phyloP scores from a whole-genome alignment of 2,329 filamentous ascomycete species.

The Colletotrichum theobromicola region DNA sequence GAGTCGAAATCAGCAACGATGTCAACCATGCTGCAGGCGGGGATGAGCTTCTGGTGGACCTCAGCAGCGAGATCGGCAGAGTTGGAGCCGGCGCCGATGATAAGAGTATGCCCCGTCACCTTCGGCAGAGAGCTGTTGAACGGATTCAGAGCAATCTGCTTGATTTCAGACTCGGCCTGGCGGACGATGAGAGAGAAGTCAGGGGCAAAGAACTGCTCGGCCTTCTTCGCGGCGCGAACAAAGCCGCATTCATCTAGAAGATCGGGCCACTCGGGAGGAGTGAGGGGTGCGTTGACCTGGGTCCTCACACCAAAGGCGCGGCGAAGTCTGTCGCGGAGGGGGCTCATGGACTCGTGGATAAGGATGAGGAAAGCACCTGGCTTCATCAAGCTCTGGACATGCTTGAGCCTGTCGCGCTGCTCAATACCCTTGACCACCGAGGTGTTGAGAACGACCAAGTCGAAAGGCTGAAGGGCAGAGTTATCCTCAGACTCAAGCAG shows the following conservation, averaged over 20 bases:
- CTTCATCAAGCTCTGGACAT: conserved; percentile 31
- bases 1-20: conserved; percentile 29
- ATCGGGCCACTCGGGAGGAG: conserved; percentile 37
- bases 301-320: not conserved
- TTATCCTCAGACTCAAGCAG: conserved; percentile 37
- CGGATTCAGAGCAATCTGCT: conserved; percentile 23
- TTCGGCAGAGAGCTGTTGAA: not conserved
- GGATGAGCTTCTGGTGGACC: conserved; percentile 26
- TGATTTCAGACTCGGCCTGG: conserved; percentile 33
- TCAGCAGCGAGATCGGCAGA: conserved; percentile 22
- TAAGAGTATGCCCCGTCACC: conserved; percentile 31
- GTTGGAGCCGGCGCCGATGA: conserved; percentile 32
- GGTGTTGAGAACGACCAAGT: conserved; percentile 32
- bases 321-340: conserved; percentile 24
- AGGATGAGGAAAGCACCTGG: conserved; percentile 34
- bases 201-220: conserved; percentile 33
- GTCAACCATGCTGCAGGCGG: conserved; percentile 25
- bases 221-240: conserved; percentile 29
- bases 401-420: conserved; percentile 26
- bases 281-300: conserved; percentile 1
- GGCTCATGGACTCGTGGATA: conserved; percentile 27
- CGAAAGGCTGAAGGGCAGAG: conserved; percentile 28
- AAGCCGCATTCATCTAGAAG: conserved; percentile 39
- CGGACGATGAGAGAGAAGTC: conserved; percentile 43
- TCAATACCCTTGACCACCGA: conserved; percentile 34